Percentiles rank a stretch among this genome's conserved stretches.
phyloP scores from a whole-genome alignment of 2,329 filamentous ascomycete species.

The Exophiala sideris region DNA sequence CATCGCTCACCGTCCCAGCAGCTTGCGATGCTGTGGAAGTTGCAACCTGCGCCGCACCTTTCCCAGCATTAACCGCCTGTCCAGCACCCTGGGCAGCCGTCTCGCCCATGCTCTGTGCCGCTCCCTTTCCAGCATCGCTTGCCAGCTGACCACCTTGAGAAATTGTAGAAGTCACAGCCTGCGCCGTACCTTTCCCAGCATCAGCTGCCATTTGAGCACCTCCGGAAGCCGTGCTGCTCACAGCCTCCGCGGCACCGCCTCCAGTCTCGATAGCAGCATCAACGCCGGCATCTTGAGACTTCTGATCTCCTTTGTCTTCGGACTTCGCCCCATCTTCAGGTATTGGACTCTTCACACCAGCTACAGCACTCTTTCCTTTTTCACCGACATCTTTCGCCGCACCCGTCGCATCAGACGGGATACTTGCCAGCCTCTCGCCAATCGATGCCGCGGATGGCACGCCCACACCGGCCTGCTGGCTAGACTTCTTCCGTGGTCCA shows the following conservation, averaged over 20 bases:
- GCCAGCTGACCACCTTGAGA: background rate
- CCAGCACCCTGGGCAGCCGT: background rate
- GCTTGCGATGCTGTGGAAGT: background rate
- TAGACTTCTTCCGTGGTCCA: slow-evolving; percentile 10
- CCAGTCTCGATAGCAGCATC: background rate
- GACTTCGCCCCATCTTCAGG: background rate
- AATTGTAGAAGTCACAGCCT: background rate
- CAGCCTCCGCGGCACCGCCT: background rate
- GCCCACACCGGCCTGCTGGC: slow-evolving; percentile 7
- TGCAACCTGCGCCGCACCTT: background rate
- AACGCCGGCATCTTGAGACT: background rate
- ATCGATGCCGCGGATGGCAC: slow-evolving; percentile 6
- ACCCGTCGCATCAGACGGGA: background rate
- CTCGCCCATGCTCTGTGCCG: background rate
- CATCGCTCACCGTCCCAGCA: background rate
- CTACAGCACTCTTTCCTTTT: background rate
- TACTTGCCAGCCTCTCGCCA: slow-evolving; percentile 8
- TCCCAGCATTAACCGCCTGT: background rate
- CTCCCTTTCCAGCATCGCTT: background rate
- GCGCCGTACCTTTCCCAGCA: background rate
- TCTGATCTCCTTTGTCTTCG: background rate
- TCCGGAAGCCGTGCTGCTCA: background rate
- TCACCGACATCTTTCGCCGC: background rate
- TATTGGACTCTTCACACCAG: background rate
- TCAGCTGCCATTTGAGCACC: background rate